A percentile compares a stretch with the other conserved stretches of the same genome.
phyloP scores from a whole-genome alignment of 148 eudicot genomes.

The Rhododendron ovatum region DNA sequence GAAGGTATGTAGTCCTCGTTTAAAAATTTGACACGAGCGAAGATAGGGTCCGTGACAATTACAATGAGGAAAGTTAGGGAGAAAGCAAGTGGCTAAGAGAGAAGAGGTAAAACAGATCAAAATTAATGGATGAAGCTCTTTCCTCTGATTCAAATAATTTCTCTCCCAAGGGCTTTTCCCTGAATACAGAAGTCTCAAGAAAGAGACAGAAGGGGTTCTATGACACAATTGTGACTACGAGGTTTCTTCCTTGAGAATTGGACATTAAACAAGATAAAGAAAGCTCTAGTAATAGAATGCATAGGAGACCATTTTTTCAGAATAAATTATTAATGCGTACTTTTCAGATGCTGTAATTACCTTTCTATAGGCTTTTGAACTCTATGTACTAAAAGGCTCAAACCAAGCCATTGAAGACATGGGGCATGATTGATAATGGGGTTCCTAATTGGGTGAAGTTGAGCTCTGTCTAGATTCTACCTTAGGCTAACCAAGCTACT shows the following conservation, averaged over 20 bases:
- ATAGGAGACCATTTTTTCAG: not conserved
- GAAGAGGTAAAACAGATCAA: not conserved
- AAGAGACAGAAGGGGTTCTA: not conserved
- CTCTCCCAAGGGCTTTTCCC: not conserved
- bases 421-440: not conserved
- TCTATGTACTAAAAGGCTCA: not conserved
- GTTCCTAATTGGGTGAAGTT: not conserved
- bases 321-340: not conserved
- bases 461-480: no score
- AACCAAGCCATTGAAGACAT: not conserved
- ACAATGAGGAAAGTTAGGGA: not conserved
- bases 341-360: not conserved
- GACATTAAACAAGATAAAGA: not conserved
- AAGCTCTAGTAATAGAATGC: not conserved
- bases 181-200: not conserved
- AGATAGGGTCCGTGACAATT: not conserved
- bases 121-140: not conserved
- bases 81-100: not conserved
- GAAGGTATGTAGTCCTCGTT: not conserved
- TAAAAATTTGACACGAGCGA: not conserved
- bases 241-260: not conserved
- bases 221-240: not conserved
- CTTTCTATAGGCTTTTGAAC: not conserved
- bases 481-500: no score
- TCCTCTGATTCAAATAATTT: not conserved